These are phyloP conservation scores for Ceratonia siliqua DNA, from an alignment of 306 rosid genomes.

Conservation along the genomic window DNA sequence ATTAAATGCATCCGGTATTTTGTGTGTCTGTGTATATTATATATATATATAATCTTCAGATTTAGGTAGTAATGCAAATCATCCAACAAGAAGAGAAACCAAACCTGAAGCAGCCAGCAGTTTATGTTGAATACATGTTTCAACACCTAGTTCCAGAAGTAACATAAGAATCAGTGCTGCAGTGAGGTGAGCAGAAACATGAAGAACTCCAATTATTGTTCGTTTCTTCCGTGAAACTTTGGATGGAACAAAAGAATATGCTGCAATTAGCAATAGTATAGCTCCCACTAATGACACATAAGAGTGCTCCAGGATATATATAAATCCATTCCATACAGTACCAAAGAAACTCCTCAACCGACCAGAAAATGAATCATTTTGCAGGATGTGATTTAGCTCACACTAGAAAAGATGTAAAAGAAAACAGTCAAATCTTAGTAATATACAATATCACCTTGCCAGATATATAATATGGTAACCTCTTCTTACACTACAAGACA, in stretches of 20 bases:
- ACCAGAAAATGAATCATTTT: conserved; percentile 81
- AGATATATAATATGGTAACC: conserved; percentile 9
- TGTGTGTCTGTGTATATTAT: too few species aligned
- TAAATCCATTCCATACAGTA: conserved; percentile 86
- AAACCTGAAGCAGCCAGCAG: conserved; percentile 93
- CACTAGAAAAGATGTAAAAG: conserved; percentile 63
- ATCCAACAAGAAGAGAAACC: conserved; percentile 30
- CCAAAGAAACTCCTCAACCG: conserved; percentile 75
- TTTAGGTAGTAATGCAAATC: conserved; percentile 22
- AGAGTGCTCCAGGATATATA: conserved; percentile 71
- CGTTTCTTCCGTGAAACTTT: conserved; percentile 86
- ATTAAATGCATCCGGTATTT: not conserved
- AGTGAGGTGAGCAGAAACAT: conserved; percentile 88
- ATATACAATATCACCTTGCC: not conserved
- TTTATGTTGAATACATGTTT: conserved; percentile 80
- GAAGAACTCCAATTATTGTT: conserved; percentile 73
- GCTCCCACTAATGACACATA: conserved; percentile 73
- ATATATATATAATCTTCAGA: conserved; percentile 1
- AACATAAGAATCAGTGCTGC: conserved; percentile 93
- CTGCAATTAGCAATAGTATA: conserved; percentile 64
- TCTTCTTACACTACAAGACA: conserved; percentile 23
- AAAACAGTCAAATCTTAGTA: conserved; percentile 35
- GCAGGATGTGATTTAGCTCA: conserved; percentile 87
- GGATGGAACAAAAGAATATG: conserved; percentile 81
- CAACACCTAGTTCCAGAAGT: conserved; percentile 90